These are phyloP conservation scores for Ceratobasidium sp. DNA, from an alignment of 1,284 basidiomycete genomes.

Conservation along the genomic window DNA sequence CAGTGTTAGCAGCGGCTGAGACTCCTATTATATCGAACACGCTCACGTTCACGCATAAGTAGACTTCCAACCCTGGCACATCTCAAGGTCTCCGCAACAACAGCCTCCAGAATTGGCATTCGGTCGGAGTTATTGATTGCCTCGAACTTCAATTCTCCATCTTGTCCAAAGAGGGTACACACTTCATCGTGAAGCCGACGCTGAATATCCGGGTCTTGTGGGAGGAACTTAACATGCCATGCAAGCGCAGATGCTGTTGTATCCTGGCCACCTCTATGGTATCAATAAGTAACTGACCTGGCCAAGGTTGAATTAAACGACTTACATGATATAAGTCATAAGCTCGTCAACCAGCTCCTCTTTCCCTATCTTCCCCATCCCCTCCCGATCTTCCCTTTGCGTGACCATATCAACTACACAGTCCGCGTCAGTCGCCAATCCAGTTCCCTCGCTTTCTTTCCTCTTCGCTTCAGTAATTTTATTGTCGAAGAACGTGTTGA, in stretches of 20 bases:
- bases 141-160: neutral
- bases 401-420: constrained; percentile 41
- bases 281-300: neutral
- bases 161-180: neutral
- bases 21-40: too few species aligned
- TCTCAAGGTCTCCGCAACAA: constrained; percentile 20
- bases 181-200: constrained; percentile 11
- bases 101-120: constrained; percentile 23
- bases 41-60: constrained; percentile 9
- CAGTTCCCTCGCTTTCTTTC: neutral
- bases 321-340: constrained; percentile 17
- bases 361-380: neutral
- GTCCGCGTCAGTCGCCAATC: constrained; percentile 25
- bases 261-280: constrained; percentile 25
- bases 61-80: constrained; percentile 12
- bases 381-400: constrained; percentile 8
- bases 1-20: too few species aligned
- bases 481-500: neutral
- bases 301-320: neutral
- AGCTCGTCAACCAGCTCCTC: constrained; percentile 21
- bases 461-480: constrained; percentile 7
- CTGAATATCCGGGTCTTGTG: constrained; percentile 15
- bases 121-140: neutral
- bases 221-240: constrained; percentile 18
- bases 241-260: constrained; percentile 14